Evolutionary conservation across 805 yeast genomes (phyloP), one percentile per base, ranked within the genome.

Genomic region (Saccharomycopsis olivae): DNA sequence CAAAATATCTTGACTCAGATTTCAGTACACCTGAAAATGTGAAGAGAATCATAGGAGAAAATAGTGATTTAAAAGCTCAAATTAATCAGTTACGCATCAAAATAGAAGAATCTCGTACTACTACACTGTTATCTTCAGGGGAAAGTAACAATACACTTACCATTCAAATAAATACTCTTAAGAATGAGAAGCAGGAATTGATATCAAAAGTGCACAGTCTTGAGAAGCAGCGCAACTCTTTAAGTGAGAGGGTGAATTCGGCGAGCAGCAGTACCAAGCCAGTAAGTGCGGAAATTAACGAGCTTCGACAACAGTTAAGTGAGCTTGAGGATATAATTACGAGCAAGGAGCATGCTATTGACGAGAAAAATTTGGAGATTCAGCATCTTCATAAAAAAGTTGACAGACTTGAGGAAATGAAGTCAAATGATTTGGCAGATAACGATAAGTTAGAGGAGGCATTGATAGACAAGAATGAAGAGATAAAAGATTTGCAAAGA

Each of bases 1-100:
- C 62, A 4, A 57, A 60, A 48, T 63, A 57, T 37, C 53, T 65
- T 31, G 57, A 62, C 36, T 29, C 38, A 18, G 46, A 44, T 21
- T 23, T 28, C 3, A 36, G 36, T 19, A 33, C 38, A 5, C 41
- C 48, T 3, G 39, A 34, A 29, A 39, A 41, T 29, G 31, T 41
- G 6, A 43, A 40, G 17, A 30, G 31, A 14, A 33, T 46, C 9
- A 43, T 46, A 14, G 29, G 34, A 9, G 49, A 46, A 31, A 46
- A 46, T 18, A 30, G 43, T 18, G 45, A 43, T 13, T 38, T 46
- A 17, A 41, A 41, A 31, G 17, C 36, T 8, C 32, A 40, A 10
- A 25, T 46, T 9, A 33, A 21, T 14, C 34, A 37, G 24, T 25
- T 34, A 23, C 4, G 30, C 15, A 14, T 25, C 19, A 25, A 39